Base-by-base conservation (phyloP, 164 flowering plant genomes). In the Umbilicus rupestris region DNA sequence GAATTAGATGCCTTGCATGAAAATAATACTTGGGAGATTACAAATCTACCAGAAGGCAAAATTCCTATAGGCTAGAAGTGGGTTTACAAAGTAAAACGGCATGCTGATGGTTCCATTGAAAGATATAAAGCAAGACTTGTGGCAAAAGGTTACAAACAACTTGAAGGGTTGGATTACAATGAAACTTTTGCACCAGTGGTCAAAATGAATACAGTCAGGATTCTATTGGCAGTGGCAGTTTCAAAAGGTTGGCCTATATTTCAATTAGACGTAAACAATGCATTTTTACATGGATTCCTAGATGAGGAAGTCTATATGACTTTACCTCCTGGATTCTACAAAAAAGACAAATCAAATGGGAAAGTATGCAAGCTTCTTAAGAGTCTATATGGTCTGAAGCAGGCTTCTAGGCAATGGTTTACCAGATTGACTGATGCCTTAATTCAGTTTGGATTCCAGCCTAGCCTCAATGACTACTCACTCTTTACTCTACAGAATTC, bases 361-460 rank as follows among this genome's bases (percentile, higher is more conserved):
- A 58, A 59, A 26, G 66, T 69, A 0, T 69, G 60, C 26, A 14
- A 20, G 19, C 24, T 69, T 1, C 12, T 22, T 0, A 71, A 66
- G n/a, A 39, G 69, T 2, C 37, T 69, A 22, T 68, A 65, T 59
- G 69, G 64, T 3, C 30, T 69, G 3, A 64, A 65, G 35, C 67
- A 69, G 39, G 50, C 68, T 1, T 68, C 50, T 3, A 14, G 68
- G 16, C 68, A 68, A 20, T 72, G 68, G 75, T 72, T 63, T 16
- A 58, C 7, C 3, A 39, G 45, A 8, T 63, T 67, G n/a, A 28
- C 44, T 2, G 16, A 28, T 5, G 33, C 14, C 2, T 39, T 17
- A 35, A 42, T 1, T 7, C 11, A 2, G n/a, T 15, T 3, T 20
- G 62, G 62, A 3, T 45, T 30, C 3, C 9, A 1, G 0, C 42